phyloP scores from a whole-genome alignment of 768 basidiomycete species.

The Boletus barrowsii region DNA sequence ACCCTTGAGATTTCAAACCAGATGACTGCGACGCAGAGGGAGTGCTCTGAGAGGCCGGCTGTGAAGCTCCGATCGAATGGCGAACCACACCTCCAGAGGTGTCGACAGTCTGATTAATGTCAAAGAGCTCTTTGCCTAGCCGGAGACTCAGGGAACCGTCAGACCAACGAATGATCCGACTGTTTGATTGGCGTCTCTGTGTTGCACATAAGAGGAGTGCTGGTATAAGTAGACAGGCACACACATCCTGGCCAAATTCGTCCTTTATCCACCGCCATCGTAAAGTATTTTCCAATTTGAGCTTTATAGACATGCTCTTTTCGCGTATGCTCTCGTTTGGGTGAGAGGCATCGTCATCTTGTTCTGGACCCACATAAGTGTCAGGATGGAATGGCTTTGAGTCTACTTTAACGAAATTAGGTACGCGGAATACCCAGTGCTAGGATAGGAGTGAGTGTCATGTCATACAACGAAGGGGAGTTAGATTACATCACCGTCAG shows the following conservation, averaged over 20 bases:
- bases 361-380: slow-evolving; percentile 79
- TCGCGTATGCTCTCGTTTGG: slow-evolving; percentile 63
- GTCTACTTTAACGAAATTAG: slow-evolving; percentile 90
- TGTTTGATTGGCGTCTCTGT: slow-evolving; percentile 84
- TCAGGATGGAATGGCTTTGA: slow-evolving; percentile 88
- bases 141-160: slow-evolving; percentile 90
- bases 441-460: slow-evolving; percentile 7
- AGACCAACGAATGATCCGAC: slow-evolving; percentile 91
- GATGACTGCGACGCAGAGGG: slow-evolving; percentile 36
- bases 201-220: background rate
- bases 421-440: slow-evolving; percentile 92
- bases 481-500: slow-evolving; percentile 72
- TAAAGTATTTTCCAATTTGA: slow-evolving; percentile 90
- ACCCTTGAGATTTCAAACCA: slow-evolving; percentile 57
- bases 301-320: slow-evolving; percentile 80
- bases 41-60: slow-evolving; percentile 40
- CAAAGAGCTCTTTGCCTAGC: slow-evolving; percentile 91
- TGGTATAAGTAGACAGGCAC: slow-evolving; percentile 26
- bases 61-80: slow-evolving; percentile 50
- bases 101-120: slow-evolving; percentile 78
- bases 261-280: slow-evolving; percentile 94
- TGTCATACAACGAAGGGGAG: background rate
- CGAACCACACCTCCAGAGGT: slow-evolving; percentile 67
- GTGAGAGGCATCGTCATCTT: slow-evolving; percentile 61
- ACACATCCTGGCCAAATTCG: slow-evolving; percentile 68